These are phyloP conservation scores for Macrotyloma uniflorum DNA, from an alignment of 306 rosid species.

Conservation along the genomic window DNA sequence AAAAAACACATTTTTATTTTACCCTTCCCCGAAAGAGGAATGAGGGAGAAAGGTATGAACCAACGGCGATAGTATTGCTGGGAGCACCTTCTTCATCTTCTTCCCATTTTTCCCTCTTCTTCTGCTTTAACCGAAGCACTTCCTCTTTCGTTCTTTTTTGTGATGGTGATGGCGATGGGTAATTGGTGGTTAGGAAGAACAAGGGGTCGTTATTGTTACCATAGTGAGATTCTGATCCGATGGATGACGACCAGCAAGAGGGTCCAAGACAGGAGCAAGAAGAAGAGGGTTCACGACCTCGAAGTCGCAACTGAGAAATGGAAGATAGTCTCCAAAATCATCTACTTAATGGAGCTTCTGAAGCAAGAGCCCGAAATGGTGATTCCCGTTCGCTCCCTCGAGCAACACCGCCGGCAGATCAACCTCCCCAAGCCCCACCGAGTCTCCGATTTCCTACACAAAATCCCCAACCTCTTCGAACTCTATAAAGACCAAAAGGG, in stretches of 20 bases:
- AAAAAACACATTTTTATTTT: too few species aligned
- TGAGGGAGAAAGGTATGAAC: background rate
- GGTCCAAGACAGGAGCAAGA: conserved; percentile 51
- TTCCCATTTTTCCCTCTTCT: too few species aligned
- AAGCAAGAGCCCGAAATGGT: conserved; percentile 77
- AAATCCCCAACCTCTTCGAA: conserved; percentile 67
- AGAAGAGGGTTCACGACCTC: conserved; percentile 70
- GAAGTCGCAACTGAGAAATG: conserved; percentile 76
- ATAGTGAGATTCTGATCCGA: background rate
- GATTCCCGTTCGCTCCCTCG: conserved; percentile 63
- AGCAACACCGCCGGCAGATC: conserved; percentile 60
- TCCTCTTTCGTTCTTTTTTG: too few species aligned
- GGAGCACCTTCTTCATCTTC: too few species aligned
- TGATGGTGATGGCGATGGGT: background rate
- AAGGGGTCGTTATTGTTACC: background rate
- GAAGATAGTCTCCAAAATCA: conserved; percentile 54
- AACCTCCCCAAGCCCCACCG: conserved; percentile 77
- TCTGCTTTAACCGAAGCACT: too few species aligned
- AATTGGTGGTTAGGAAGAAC: background rate
- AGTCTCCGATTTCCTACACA: conserved; percentile 72
- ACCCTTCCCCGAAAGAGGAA: background rate
- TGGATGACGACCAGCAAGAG: conserved; percentile 50
- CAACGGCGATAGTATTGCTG: background rate
- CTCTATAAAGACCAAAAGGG: conserved; percentile 59
- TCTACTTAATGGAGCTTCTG: conserved; percentile 65